These are phyloP conservation scores for Strigomonas culicis DNA, from an alignment of 208 protist species.

Conservation along the genomic window DNA sequence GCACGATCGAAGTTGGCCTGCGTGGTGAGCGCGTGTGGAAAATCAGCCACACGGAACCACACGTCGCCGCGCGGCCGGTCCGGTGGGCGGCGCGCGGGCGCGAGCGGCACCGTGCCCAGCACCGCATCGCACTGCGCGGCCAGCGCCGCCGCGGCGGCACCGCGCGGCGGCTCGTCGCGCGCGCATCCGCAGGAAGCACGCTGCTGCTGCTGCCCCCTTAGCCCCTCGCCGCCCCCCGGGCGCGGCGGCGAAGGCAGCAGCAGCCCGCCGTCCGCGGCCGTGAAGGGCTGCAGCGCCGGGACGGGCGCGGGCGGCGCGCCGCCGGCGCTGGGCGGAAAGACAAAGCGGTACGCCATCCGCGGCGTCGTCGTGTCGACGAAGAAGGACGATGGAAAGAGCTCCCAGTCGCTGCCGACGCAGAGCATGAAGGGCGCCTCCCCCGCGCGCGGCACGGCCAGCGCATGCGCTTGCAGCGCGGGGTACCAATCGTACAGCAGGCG, in stretches of 20 bases:
- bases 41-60: not conserved
- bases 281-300: too few relatives aligned
- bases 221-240: too few relatives aligned
- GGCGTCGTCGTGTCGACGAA: constrained; percentile 63
- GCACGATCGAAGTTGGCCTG: not conserved
- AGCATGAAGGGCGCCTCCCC: constrained; percentile 34
- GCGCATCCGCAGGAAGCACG: too few relatives aligned
- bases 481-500: constrained; percentile 56
- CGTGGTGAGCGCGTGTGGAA: not conserved
- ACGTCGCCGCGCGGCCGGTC: not conserved
- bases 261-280: too few relatives aligned
- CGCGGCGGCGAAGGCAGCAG: too few relatives aligned
- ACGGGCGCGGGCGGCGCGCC: constrained; percentile 47
- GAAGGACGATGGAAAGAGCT: constrained; percentile 92
- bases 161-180: too few relatives aligned
- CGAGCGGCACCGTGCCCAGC: not conserved
- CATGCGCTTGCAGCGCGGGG: constrained; percentile 35
- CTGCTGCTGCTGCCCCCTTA: too few relatives aligned
- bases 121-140: constrained; percentile 3
- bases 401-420: constrained; percentile 94
- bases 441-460: constrained; percentile 2
- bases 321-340: constrained; percentile 27
- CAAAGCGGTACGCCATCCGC: constrained; percentile 30
- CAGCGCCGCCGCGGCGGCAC: too few relatives aligned
- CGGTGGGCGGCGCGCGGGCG: too few relatives aligned